Conservation (phyloP, 345 rosid species). For the Salix udensis region DNA sequence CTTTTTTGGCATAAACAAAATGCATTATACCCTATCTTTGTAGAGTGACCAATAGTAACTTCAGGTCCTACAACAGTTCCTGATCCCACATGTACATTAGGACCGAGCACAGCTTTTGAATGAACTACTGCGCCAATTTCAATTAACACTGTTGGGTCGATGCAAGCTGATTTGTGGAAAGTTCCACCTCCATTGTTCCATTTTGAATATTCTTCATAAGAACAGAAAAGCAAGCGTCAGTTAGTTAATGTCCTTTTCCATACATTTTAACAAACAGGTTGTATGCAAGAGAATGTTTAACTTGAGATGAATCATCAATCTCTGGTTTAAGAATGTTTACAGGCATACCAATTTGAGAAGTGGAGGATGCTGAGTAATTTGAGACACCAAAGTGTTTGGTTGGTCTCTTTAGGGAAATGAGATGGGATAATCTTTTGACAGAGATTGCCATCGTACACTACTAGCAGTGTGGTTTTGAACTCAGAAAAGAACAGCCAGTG, state of each 20-base stretch:
- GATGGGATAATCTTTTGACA: background rate
- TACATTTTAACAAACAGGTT: constrained; percentile 1
- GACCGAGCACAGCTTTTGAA: constrained; percentile 47
- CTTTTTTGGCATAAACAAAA: background rate
- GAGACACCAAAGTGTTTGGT: background rate
- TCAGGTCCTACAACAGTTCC: constrained; percentile 66
- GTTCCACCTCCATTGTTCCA: constrained; percentile 70
- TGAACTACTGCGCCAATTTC: constrained; percentile 65
- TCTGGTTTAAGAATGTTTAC: background rate
- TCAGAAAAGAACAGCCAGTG: too few relatives aligned
- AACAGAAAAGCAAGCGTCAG: background rate
- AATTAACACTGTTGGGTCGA: constrained; percentile 51
- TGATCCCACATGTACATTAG: constrained; percentile 57
- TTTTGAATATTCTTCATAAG: constrained; percentile 37
- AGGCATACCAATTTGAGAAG: background rate
- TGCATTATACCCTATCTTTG: constrained; percentile 52
- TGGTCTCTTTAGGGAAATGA: background rate
- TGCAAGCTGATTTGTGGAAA: constrained; percentile 51
- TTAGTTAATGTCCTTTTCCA: background rate
- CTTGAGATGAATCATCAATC: background rate
- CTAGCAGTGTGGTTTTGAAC: too few relatives aligned
- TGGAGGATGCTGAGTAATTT: background rate
- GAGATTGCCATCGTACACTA: background rate
- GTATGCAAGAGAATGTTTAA: background rate
- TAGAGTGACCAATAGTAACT: constrained; percentile 49